Percentiles rank a stretch among this genome's conserved stretches.
phyloP scores from a whole-genome alignment of 2,329 filamentous ascomycete genomes.

The Fusarium sp. region DNA sequence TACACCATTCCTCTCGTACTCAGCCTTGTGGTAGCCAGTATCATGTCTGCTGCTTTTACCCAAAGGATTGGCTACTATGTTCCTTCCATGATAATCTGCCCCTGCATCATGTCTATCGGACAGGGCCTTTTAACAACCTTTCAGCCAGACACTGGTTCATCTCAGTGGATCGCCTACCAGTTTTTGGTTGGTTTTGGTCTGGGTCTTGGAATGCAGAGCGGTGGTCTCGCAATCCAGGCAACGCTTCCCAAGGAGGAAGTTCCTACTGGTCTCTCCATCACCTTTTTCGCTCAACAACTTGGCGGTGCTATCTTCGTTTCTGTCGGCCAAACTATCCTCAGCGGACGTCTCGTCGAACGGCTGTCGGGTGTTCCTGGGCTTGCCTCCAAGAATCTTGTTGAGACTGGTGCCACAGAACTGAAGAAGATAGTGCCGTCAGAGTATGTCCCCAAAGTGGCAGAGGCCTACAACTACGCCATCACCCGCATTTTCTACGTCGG shows the following conservation, averaged over 20 bases:
- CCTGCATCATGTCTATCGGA: slow-evolving; percentile 62
- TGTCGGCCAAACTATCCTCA: slow-evolving; percentile 66
- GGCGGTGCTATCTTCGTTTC: slow-evolving; percentile 69
- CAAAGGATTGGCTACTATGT: slow-evolving; percentile 70
- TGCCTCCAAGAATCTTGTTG: slow-evolving; percentile 56
- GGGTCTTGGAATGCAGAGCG: slow-evolving; percentile 68
- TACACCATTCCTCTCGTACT: slow-evolving; percentile 68
- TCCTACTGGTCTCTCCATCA: slow-evolving; percentile 65
- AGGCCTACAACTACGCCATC: slow-evolving; percentile 73
- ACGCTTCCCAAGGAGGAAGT: slow-evolving; percentile 64
- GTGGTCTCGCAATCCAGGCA: slow-evolving; percentile 66
- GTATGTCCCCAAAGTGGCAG: slow-evolving; percentile 64
- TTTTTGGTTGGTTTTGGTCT: slow-evolving; percentile 69
- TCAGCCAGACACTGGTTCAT: slow-evolving; percentile 56
- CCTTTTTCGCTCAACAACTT: slow-evolving; percentile 69
- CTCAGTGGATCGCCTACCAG: slow-evolving; percentile 70
- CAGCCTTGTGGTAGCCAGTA: slow-evolving; percentile 63
- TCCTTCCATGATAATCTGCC: slow-evolving; percentile 64
- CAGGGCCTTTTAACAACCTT: slow-evolving; percentile 70
- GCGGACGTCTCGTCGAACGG: slow-evolving; percentile 56
- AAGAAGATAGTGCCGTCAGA: slow-evolving; percentile 61
- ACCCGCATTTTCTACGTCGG: slow-evolving; percentile 72
- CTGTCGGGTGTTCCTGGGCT: slow-evolving; percentile 57
- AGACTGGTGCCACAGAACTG: slow-evolving; percentile 69
- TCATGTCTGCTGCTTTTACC: slow-evolving; percentile 60